phyloP scores from a whole-genome alignment of 176 grass and related monocot genomes.

The Secale cereale region DNA sequence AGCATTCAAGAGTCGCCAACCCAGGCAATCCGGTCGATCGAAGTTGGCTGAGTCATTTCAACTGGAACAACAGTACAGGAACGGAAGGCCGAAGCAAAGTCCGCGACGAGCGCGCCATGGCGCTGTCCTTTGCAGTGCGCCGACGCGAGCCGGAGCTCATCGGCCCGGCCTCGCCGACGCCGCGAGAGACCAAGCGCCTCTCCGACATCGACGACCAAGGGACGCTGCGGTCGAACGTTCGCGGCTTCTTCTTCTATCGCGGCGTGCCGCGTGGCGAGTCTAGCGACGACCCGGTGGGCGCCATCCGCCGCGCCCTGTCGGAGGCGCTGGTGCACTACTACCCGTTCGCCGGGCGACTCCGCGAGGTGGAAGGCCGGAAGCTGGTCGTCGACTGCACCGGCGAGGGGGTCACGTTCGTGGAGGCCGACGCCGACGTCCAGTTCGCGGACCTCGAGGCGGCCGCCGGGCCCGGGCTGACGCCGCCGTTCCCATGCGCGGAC shows the following conservation, averaged over 20 bases:
- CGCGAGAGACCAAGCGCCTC: conserved; percentile 33
- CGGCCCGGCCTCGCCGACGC: conserved; percentile 14
- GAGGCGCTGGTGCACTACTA: conserved; percentile 21
- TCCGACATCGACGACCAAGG: conserved; percentile 63
- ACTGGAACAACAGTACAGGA: too few relatives aligned
- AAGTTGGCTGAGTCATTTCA: too few relatives aligned
- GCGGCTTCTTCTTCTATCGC: conserved; percentile 27
- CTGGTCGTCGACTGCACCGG: too few relatives aligned
- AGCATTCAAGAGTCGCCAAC: too few relatives aligned
- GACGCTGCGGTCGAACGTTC: neutral
- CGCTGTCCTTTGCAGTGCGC: neutral
- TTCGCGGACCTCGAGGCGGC: neutral
- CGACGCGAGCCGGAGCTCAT: conserved; percentile 22
- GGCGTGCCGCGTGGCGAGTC: neutral
- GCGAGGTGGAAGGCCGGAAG: too few relatives aligned
- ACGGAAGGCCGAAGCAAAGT: too few relatives aligned
- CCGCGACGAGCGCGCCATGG: too few relatives aligned
- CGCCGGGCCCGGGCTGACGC: neutral
- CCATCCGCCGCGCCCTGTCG: conserved; percentile 7
- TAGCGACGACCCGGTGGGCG: neutral
- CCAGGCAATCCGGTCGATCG: too few relatives aligned
- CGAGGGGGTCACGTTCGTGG: too few relatives aligned
- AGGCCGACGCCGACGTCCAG: too few relatives aligned
- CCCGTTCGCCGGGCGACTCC: too few relatives aligned
- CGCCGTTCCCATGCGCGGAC: conserved; percentile 35